Evolutionary conservation across 2,329 filamentous ascomycete species (phyloP), one percentile per base, ranked within the genome.

Genomic region (Chrysoporthe deuterocubensis): DNA sequence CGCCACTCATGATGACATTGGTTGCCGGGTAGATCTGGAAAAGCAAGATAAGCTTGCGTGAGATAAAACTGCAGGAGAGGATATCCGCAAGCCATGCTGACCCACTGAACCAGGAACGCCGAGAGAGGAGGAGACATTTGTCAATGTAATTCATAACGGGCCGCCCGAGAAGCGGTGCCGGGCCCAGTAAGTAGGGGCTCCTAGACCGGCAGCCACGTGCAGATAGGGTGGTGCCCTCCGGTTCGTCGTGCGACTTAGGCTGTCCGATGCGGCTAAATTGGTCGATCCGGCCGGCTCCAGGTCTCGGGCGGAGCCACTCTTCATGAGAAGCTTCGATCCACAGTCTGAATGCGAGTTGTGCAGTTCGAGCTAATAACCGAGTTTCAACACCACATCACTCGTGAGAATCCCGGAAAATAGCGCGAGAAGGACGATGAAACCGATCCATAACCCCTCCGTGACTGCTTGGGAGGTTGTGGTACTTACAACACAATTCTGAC

Each of bases 121-220:
- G 26, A 37, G 21, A 48, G 26, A 4, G 37, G 43, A 46, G 43
- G 42, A 50, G 32, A 34, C 60, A 67, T 67, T 67, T 67, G 66
- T 67, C 66, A 67, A 67, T 37, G 32, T 48, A 67, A 65, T 64
- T 56, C 62, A 65, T 67, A 67, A 67, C 66, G 61, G 44, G 48
- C 64, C 52, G 46, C 44, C 18, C 61, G 44, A 60, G 54, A 46
- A 67, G 62, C 62, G 62, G 66, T 67, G 48, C 26, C 37, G 34
- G 56, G 44, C 4, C 44, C 13, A 46, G 44, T 26, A 26, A 46
- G 8, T 46, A 46, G 44, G 44, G 18, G 14, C 50, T 56, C 52
- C 54, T 40, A 40, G 54, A 57, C 54, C 54, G 54, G 54, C 54
- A 57, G 34, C 54, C 54, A 57, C 13, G 54, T 40, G 3, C 34